phyloP scores from a whole-genome alignment of 2,329 filamentous ascomycete genomes.

The Microdochium paspali region DNA sequence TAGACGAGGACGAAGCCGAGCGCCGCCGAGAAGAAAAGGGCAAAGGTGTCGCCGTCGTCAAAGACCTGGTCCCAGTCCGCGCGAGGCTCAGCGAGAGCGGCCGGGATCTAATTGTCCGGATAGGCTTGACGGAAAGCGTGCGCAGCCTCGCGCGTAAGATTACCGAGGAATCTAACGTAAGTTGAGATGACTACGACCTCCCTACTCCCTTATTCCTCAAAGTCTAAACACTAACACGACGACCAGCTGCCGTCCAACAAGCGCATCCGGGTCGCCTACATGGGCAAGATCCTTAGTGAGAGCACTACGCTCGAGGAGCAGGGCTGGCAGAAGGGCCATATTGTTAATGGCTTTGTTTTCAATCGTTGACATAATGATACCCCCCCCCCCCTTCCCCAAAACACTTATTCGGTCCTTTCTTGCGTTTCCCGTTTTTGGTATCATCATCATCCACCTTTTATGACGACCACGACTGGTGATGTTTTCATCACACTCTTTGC shows the following conservation, averaged over 20 bases:
- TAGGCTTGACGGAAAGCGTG: slow-evolving; percentile 55
- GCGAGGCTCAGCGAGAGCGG: slow-evolving; percentile 59
- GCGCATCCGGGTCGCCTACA: slow-evolving; percentile 64
- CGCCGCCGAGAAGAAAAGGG: slow-evolving; percentile 48
- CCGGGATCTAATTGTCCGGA: slow-evolving; percentile 49
- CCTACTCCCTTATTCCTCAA: slow-evolving; percentile 1
- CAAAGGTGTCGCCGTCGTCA: slow-evolving; percentile 42
- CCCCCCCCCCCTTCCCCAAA: background rate
- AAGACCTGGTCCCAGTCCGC: slow-evolving; percentile 45
- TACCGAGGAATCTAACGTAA: slow-evolving; percentile 52
- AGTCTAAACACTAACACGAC: background rate
- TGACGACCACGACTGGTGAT: too few species aligned
- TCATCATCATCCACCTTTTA: too few species aligned
- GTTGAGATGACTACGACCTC: slow-evolving; percentile 16
- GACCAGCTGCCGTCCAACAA: slow-evolving; percentile 46
- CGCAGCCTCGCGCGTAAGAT: slow-evolving; percentile 53
- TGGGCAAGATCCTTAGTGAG: slow-evolving; percentile 73
- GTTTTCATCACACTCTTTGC: too few species aligned
- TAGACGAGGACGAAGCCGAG: slow-evolving; percentile 24
- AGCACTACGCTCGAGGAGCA: slow-evolving; percentile 54
- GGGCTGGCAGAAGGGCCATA: slow-evolving; percentile 66
- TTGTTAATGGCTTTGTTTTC: slow-evolving; percentile 70
- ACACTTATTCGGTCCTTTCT: background rate
- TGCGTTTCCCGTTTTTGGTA: background rate
- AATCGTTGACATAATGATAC: slow-evolving; percentile 21